Percentiles rank a stretch among this genome's conserved stretches.
Conservation (phyloP, 176 grass and related monocot species). For the Raddia guianensis region DNA sequence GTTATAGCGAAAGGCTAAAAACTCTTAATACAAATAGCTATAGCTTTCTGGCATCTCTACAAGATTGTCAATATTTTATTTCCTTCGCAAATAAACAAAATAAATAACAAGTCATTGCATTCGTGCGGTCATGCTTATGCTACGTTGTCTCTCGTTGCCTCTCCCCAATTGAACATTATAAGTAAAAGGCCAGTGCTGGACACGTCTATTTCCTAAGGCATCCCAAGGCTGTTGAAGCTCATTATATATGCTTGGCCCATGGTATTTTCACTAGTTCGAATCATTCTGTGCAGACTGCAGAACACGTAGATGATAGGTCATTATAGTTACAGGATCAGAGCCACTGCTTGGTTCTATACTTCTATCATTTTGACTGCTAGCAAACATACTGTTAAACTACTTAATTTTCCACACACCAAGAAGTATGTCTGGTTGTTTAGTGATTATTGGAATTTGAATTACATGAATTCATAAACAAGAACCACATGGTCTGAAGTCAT, state of each 20-base stretch:
- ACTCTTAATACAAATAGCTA: slow-evolving; percentile 8
- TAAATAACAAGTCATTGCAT: background rate
- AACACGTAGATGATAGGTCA: background rate
- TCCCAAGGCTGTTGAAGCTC: background rate
- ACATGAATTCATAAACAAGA: slow-evolving; percentile 6
- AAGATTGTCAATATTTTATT: slow-evolving; percentile 13
- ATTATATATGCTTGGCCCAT: background rate
- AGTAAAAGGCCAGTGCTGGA: background rate
- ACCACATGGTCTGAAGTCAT: background rate
- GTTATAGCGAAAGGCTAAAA: background rate
- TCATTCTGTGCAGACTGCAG: background rate
- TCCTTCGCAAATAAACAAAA: slow-evolving; percentile 27
- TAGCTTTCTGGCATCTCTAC: background rate
- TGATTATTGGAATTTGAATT: background rate
- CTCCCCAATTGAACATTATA: background rate
- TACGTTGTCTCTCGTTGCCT: background rate
- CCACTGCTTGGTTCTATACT: background rate
- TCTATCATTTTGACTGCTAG: slow-evolving; percentile 18
- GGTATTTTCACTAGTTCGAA: background rate
- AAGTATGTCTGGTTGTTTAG: slow-evolving; percentile 24
- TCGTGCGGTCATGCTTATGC: slow-evolving; percentile 1
- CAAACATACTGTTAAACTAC: slow-evolving; percentile 1
- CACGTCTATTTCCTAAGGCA: background rate
- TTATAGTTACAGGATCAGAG: background rate
- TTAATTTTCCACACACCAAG: slow-evolving; percentile 5